A percentile compares a stretch with the other conserved stretches of the same genome.
Conservation (phyloP, 495 filamentous ascomycete species). For the Xylaria scruposa region DNA sequence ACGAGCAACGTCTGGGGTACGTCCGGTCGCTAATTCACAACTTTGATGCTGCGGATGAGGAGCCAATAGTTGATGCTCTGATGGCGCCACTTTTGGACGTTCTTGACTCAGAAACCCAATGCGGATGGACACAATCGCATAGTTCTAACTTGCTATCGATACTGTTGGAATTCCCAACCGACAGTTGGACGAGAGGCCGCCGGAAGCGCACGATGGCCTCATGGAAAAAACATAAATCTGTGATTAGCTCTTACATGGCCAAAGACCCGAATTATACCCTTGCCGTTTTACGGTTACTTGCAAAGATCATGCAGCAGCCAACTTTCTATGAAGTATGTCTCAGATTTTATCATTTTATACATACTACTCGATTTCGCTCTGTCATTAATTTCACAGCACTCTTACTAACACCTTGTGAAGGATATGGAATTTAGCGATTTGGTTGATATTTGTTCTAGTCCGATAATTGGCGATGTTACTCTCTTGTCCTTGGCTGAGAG, state of each 20-base stretch:
- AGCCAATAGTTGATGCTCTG: conserved; percentile 37
- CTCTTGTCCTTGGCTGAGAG: conserved; percentile 32
- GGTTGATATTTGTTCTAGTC: conserved; percentile 37
- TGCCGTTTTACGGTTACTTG: conserved; percentile 50
- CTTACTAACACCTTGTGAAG: conserved; percentile 33
- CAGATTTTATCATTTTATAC: not conserved
- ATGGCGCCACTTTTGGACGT: conserved; percentile 35
- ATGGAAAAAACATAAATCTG: conserved; percentile 38
- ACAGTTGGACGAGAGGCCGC: conserved; percentile 42
- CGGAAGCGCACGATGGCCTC: conserved; percentile 48
- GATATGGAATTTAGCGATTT: conserved; percentile 47
- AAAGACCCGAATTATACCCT: conserved; percentile 32
- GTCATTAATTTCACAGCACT: not conserved
- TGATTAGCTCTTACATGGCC: conserved; percentile 27
- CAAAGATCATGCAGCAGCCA: conserved; percentile 55
- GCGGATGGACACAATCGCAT: conserved; percentile 36
- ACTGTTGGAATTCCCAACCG: conserved; percentile 32
- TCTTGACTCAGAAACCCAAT: conserved; percentile 32
- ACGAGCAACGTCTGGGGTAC: conserved; percentile 14
- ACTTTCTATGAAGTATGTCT: conserved; percentile 56
- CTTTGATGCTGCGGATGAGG: conserved; percentile 36
- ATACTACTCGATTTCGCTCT: not conserved
- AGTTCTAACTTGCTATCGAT: conserved; percentile 28
- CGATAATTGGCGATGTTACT: conserved; percentile 26
- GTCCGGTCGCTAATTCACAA: conserved; percentile 36